A percentile compares a stretch with the other conserved stretches of the same genome.
Evolutionary conservation across 2,329 filamentous ascomycete species (phyloP).

Genomic region (Parascedosporium putredinis): DNA sequence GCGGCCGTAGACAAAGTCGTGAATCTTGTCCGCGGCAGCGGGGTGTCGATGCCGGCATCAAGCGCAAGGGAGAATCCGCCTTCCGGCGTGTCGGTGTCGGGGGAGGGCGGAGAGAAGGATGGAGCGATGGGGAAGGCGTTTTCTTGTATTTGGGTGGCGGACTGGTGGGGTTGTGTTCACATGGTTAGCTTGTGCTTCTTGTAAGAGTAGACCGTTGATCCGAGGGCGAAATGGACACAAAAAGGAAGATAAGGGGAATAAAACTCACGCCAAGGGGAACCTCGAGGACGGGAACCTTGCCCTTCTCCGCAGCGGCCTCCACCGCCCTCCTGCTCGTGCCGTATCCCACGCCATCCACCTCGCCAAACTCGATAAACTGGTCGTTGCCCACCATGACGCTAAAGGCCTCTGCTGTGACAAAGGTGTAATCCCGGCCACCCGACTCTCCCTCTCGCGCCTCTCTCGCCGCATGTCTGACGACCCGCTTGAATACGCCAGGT

Average conservation of each 20-base stretch:
- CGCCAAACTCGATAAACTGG: conserved; percentile 46
- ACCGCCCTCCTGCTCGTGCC: conserved; percentile 46
- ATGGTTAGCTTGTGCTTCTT: no score
- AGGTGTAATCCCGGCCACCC: conserved; percentile 39
- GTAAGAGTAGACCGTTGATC: no score
- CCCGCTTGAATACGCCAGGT: conserved; percentile 53
- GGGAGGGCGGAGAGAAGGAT: not conserved
- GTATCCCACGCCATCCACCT: conserved; percentile 37
- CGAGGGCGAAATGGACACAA: not conserved
- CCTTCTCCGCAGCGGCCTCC: conserved; percentile 38
- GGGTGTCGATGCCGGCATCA: no score
- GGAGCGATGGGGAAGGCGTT: not conserved
- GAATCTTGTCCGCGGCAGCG: conserved; percentile 15
- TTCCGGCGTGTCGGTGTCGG: not conserved
- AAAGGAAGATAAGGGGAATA: not conserved
- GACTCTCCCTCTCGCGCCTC: conserved; percentile 37
- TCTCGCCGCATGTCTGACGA: conserved; percentile 45
- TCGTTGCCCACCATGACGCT: conserved; percentile 49
- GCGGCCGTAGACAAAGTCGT: conserved; percentile 18
- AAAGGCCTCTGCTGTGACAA: conserved; percentile 45
- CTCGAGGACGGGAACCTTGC: conserved; percentile 50
- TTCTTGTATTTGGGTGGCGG: not conserved
- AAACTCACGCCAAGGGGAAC: conserved; percentile 40
- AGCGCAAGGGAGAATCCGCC: no score
- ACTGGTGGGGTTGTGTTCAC: no score